Evolutionary conservation across 2,329 filamentous ascomycete genomes (phyloP).

Genomic region (Aspergillus sp.): DNA sequence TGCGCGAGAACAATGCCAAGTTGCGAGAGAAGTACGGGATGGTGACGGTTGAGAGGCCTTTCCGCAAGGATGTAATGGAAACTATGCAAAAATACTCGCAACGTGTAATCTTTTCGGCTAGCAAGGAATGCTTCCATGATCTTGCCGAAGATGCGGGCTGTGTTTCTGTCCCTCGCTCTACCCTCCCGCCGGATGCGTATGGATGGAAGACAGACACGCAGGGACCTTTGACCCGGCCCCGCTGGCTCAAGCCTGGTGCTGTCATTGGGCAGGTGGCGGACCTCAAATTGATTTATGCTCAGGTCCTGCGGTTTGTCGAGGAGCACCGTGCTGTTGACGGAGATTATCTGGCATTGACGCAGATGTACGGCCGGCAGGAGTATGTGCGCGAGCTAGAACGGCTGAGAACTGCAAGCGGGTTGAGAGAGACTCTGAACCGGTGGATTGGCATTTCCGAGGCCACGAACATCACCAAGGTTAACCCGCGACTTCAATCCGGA

Average conservation of each 20-base stretch:
- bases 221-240: constrained; percentile 48
- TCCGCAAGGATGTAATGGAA: constrained; percentile 26
- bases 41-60: constrained; percentile 28
- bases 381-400: constrained; percentile 51
- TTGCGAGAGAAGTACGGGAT: constrained; percentile 56
- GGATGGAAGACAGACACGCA: constrained; percentile 49
- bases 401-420: constrained; percentile 36
- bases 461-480: constrained; percentile 41
- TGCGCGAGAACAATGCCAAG: constrained; percentile 58
- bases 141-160: constrained; percentile 54
- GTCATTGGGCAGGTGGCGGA: constrained; percentile 58
- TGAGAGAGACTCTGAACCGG: constrained; percentile 45
- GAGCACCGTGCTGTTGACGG: constrained; percentile 35
- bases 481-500: constrained; percentile 39
- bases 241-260: constrained; percentile 54
- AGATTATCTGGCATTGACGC: constrained; percentile 55
- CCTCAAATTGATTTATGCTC: constrained; percentile 52
- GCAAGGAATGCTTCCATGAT: constrained; percentile 57
- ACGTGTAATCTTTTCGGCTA: constrained; percentile 60
- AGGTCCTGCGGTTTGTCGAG: constrained; percentile 46
- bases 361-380: constrained; percentile 60
- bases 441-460: constrained; percentile 44
- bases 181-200: constrained; percentile 55
- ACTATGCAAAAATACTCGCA: constrained; percentile 53
- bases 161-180: constrained; percentile 56